Conservation (phyloP, 2,329 filamentous ascomycete genomes). For the Alternaria solani region DNA sequence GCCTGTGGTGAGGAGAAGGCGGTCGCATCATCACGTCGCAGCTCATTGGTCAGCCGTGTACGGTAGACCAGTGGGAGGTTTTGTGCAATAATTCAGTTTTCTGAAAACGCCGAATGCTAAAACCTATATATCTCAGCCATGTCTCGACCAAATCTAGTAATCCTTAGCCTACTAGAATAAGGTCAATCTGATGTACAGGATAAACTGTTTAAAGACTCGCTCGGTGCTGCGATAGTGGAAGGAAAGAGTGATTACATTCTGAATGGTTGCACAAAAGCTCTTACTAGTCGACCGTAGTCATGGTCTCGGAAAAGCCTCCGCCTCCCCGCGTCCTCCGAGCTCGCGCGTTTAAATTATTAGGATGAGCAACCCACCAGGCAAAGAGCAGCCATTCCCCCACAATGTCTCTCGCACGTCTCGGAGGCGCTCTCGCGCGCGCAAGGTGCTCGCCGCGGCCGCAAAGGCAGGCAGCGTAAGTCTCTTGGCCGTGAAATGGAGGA, state of each 20-base stretch:
- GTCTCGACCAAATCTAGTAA: too few relatives aligned
- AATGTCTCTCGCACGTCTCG: constrained; percentile 48
- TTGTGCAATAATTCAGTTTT: too few relatives aligned
- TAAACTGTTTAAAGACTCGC: too few relatives aligned
- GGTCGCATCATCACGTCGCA: constrained; percentile 21
- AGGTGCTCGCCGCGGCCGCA: constrained; percentile 40
- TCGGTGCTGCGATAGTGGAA: too few relatives aligned
- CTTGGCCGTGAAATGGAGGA: not conserved
- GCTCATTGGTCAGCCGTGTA: constrained; percentile 31
- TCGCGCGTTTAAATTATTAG: constrained; percentile 39
- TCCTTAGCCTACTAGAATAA: too few relatives aligned
- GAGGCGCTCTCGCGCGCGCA: constrained; percentile 44
- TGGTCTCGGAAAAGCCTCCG: constrained; percentile 18
- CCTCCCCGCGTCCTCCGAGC: constrained; percentile 31
- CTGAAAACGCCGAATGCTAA: too few relatives aligned
- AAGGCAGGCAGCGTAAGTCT: constrained; percentile 45
- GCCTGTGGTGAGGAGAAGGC: not conserved
- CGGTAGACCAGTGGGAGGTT: too few relatives aligned
- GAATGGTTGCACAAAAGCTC: too few relatives aligned
- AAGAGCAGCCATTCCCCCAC: constrained; percentile 32
- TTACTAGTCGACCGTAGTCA: not conserved
- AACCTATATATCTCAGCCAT: too few relatives aligned
- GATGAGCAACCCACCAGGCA: constrained; percentile 11
- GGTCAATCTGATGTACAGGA: too few relatives aligned
- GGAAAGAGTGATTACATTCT: too few relatives aligned